Base-by-base conservation (phyloP, 805 yeast genomes). In the Jamesozyma piceae region DNA sequence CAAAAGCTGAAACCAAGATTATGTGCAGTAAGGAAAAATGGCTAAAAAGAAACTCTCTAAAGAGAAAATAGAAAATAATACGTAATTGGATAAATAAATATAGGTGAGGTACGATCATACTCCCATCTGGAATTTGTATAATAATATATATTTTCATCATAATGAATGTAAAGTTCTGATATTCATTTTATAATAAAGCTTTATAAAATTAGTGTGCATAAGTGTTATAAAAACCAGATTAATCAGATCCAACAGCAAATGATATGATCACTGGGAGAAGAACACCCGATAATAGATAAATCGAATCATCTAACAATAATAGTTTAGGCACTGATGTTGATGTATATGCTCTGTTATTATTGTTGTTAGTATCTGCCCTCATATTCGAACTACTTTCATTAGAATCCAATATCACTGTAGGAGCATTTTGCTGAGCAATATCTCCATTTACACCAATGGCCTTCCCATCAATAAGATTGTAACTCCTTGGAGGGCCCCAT, bases 1-100 rank as follows among this genome's bases (percentile, higher is more conserved):
- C 66, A 35, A 58, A 53, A 38, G 53, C 43, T 38, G 64, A 59
- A 37, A 24, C 42, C 9, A 29, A 46, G 11, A 49, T 60, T 14
- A 50, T 53, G 49, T 50, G 49, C 17, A 46, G 58, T 4, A 62
- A 51, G 43, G 65, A 62, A 31, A 60, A 54, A 46, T 62, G 66
- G 66, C 43, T 62, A 36, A 58, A 48, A 44, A 57, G 66, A 45
- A 62, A 48, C 40, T 39, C 57, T 14, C 37, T 60, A n/a, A 53
- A 51, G 20, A 58, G 61, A 35, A 54, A 49, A 38, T 57, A 50
- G 45, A n/a, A 17, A 17, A n/a, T 20, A 5, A 21, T 34, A 4
- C 8, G 13, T 30, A 14, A 9, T 9, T 5, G 5, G 13, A n/a
- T 30, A 30, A 6, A 30, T 30, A 30, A 14, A 30, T 14, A 30